phyloP scores from a whole-genome alignment of 768 basidiomycete species.

The Pholiota molesta region DNA sequence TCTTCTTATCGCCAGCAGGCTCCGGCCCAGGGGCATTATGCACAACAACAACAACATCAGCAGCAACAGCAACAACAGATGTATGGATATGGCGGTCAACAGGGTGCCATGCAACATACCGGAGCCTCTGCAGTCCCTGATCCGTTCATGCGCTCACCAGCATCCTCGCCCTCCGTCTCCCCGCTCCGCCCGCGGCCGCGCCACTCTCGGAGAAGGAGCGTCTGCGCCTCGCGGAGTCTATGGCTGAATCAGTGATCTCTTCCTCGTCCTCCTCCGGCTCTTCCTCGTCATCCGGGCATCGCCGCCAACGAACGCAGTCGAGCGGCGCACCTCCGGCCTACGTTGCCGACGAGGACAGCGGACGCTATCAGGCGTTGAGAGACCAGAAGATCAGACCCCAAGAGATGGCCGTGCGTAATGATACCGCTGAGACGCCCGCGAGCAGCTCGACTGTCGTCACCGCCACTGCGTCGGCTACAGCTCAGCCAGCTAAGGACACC shows the following conservation, averaged over 20 bases:
- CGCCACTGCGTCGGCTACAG: background rate
- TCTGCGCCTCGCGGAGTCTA: too few relatives aligned
- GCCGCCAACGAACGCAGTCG: conserved; percentile 19
- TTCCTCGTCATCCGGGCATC: conserved; percentile 9
- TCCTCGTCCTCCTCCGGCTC: background rate
- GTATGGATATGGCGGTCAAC: conserved; percentile 6
- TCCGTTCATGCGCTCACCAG: conserved; percentile 11
- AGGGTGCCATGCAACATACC: background rate
- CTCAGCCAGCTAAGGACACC: background rate
- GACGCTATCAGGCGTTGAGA: conserved; percentile 17
- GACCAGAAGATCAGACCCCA: conserved; percentile 24
- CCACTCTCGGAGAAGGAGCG: background rate
- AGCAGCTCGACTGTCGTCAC: background rate
- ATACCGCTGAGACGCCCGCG: background rate
- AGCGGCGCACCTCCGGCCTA: conserved; percentile 30
- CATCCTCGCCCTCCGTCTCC: conserved; percentile 13
- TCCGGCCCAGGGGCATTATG: conserved; percentile 5
- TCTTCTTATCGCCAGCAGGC: conserved; percentile 14
- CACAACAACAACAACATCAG: conserved; percentile 1
- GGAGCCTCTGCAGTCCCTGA: background rate
- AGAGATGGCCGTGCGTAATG: conserved; percentile 12
- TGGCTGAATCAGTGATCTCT: background rate
- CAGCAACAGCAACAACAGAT: conserved; percentile 12
- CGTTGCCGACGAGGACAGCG: conserved; percentile 20
- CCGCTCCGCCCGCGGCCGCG: conserved; percentile 6